Evolutionary conservation across 2,329 filamentous ascomycete genomes (phyloP).

Genomic region (Aspergillus versicolor): DNA sequence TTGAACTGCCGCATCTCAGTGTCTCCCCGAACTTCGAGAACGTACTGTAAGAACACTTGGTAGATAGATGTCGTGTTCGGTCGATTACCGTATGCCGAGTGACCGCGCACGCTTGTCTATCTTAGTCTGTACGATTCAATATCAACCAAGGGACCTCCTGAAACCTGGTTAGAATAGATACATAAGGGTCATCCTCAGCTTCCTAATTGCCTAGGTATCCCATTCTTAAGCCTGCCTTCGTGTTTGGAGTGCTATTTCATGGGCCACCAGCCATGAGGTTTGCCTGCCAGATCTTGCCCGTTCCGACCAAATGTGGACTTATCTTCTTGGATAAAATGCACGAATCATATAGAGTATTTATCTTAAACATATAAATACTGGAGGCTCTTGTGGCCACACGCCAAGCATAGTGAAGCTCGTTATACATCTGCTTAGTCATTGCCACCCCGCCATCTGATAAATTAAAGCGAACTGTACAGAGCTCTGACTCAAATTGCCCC

Average conservation of each 20-base stretch:
- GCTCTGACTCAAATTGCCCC: constrained; percentile 4
- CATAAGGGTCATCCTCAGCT: too few relatives aligned
- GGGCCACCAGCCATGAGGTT: background rate
- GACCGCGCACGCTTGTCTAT: too few relatives aligned
- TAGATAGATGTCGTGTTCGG: background rate
- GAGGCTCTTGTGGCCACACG: background rate
- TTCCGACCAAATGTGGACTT: background rate
- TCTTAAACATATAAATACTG: background rate
- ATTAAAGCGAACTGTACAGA: background rate
- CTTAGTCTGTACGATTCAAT: too few relatives aligned
- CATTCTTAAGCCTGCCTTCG: background rate
- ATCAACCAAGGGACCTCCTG: too few relatives aligned
- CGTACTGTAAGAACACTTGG: background rate
- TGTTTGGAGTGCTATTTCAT: background rate
- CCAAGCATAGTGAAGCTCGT: background rate
- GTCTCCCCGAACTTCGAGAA: background rate
- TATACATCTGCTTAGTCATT: constrained; percentile 7
- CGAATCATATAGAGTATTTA: background rate
- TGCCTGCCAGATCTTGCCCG: background rate
- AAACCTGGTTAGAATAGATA: too few relatives aligned
- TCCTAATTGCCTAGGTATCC: too few relatives aligned
- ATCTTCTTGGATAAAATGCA: background rate
- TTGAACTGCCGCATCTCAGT: background rate
- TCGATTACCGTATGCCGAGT: too few relatives aligned
- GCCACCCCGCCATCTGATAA: constrained; percentile 9